These are phyloP conservation scores for Rhodosporidiobolus sp. DNA, from an alignment of 768 basidiomycete genomes.

Conservation along the genomic window DNA sequence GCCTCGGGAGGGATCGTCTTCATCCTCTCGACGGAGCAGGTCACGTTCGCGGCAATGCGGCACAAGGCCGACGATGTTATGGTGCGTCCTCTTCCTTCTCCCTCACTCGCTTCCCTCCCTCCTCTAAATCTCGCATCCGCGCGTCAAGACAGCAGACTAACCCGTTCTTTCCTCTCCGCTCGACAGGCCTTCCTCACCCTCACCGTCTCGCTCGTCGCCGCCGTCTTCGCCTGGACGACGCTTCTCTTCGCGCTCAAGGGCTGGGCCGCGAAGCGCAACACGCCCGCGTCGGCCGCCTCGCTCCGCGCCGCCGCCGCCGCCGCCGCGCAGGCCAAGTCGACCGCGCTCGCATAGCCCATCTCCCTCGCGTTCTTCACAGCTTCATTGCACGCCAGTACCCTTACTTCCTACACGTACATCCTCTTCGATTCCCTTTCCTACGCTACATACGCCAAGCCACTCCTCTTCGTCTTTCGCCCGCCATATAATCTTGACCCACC, in stretches of 20 bases:
- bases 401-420: too few species aligned
- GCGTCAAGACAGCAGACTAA: background rate
- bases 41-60: slow-evolving; percentile 85
- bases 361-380: too few species aligned
- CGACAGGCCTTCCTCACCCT: slow-evolving; percentile 3
- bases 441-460: too few species aligned
- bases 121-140: background rate
- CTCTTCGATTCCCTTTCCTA: too few species aligned
- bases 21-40: slow-evolving; percentile 74
- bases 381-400: too few species aligned
- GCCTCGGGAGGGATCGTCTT: slow-evolving; percentile 79
- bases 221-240: background rate
- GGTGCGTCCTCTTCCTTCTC: slow-evolving; percentile 47
- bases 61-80: slow-evolving; percentile 68
- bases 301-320: too few species aligned
- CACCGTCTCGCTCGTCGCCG: background rate
- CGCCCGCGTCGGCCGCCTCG: background rate
- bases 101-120: too few species aligned
- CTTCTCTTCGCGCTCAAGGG: slow-evolving; percentile 58
- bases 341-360: too few species aligned
- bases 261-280: slow-evolving; percentile 64
- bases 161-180: background rate
- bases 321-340: too few species aligned
- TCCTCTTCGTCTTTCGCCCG: too few species aligned
- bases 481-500: too few species aligned